Base-by-base conservation (phyloP, 768 basidiomycete genomes). In the Rhodotorula paludigena region DNA sequence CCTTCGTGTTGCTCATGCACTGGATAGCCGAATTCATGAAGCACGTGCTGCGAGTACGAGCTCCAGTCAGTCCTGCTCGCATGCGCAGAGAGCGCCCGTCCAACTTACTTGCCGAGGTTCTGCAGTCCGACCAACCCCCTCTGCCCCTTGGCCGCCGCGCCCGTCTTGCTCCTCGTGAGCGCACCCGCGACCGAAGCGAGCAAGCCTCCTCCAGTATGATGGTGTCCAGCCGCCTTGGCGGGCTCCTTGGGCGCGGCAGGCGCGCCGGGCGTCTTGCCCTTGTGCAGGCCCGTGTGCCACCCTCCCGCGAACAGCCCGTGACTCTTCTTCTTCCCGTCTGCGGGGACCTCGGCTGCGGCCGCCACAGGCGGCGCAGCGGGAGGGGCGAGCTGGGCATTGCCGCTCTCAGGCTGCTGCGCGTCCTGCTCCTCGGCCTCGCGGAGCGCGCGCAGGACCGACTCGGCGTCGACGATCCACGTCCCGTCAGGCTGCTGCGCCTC, bases 1-100 rank as follows among this genome's bases (percentile, higher is more conserved):
- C 92, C 54, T 86, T 84, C 14, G 88, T 90, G 77, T 99, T 96
- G 33, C 88, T 89, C 60, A 99, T 85, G 79, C 96, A 98, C 77
- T 99, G 96, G 11, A 97, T 82, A 2, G 96, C 94, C 60, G 92
- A 93, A 78, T 98, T 99, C 96, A 99, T 98, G 81, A 98, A 99
- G 67, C 76, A 76, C 5, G 76, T 76, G 63, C 74, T 76, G 60
- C 77, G 90, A 33, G 16, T 15, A 33, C 2, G 6, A 3, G 3
- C 32, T 33, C 49, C 16, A 51, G 49, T 14, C 1, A 54, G 15
- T 4, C 18, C 0, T 12, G 30, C 3, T 18, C 48, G 30, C 8
- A 30, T 18, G n/a, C 48, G n/a, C 6, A n/a, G 12, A 7, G 33
- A 39, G 10, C 2, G 2, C 9, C 5, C 21, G 28, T 5, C 32